Evolutionary conservation across 2,329 filamentous ascomycete species (phyloP).

Genomic region (Thermoascus crustaceus): DNA sequence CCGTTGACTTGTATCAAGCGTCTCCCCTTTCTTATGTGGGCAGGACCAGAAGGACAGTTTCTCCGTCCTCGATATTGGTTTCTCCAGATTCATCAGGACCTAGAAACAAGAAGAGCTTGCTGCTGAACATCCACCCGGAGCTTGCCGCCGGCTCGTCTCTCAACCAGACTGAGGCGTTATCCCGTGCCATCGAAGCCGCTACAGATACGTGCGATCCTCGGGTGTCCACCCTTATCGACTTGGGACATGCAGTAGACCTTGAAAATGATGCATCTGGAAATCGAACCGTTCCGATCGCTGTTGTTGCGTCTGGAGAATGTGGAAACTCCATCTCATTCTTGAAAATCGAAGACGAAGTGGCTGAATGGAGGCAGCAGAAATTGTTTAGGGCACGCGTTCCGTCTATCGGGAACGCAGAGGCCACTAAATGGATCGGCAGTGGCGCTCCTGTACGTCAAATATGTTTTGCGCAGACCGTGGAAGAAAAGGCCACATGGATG

Average conservation of each 20-base stretch:
- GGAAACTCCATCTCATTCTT: conserved; percentile 42
- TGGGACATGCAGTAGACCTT: conserved; percentile 40
- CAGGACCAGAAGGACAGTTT: conserved; percentile 18
- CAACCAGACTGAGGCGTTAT: conserved; percentile 22
- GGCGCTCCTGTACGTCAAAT: conserved; percentile 48
- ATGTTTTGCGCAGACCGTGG: conserved; percentile 40
- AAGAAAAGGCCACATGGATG: conserved; percentile 37
- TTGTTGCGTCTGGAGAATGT: conserved; percentile 34
- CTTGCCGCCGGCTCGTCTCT: conserved; percentile 27
- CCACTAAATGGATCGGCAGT: conserved; percentile 41
- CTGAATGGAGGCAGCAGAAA: conserved; percentile 13
- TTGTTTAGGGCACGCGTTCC: conserved; percentile 29
- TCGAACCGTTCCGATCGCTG: conserved; percentile 29
- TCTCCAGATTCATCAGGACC: neutral
- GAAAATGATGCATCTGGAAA: conserved; percentile 17
- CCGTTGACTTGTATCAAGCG: conserved; percentile 10
- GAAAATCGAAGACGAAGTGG: conserved; percentile 21
- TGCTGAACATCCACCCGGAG: conserved; percentile 27
- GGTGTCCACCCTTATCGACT: conserved; percentile 38
- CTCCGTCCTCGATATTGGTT: conserved; percentile 12
- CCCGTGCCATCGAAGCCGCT: conserved; percentile 21
- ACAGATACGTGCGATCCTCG: conserved; percentile 26
- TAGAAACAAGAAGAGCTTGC: conserved; percentile 13
- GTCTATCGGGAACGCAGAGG: conserved; percentile 34
- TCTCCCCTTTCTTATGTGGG: conserved; percentile 23